Evolutionary conservation across 2,329 filamentous ascomycete species (phyloP).

Genomic region (Fusarium sarcochroum): DNA sequence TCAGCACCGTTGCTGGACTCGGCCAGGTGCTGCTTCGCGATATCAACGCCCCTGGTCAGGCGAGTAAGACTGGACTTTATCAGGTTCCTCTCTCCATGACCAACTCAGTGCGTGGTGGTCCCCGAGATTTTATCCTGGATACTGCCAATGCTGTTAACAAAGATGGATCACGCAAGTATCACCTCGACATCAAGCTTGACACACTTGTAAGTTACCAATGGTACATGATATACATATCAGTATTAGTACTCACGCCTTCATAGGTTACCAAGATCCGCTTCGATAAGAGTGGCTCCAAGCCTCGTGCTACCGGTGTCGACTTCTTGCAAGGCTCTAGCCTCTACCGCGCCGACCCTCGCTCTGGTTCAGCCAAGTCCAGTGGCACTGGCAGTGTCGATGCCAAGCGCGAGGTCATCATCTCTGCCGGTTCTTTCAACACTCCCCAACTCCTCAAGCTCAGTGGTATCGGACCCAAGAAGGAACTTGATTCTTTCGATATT

Average conservation of each 20-base stretch:
- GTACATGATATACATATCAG: rapidly evolving
- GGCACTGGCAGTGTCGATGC: constrained; percentile 26
- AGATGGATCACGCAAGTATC: constrained; percentile 48
- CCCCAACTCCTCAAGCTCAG: constrained; percentile 66
- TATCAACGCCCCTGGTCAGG: constrained; percentile 45
- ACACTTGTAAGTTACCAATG: constrained; percentile 23
- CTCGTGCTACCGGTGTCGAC: constrained; percentile 53
- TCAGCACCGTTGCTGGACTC: constrained; percentile 44
- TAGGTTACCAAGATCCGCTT: constrained; percentile 56
- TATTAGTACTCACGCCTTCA: rapidly evolving
- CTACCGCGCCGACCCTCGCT: constrained; percentile 46
- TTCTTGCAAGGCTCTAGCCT: constrained; percentile 47
- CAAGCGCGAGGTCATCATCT: constrained; percentile 60
- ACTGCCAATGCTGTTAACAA: constrained; percentile 42
- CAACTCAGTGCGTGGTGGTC: constrained; percentile 65
- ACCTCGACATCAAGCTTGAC: constrained; percentile 48
- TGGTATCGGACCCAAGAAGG: constrained; percentile 52
- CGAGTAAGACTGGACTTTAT: constrained; percentile 56
- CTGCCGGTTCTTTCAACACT: constrained; percentile 64
- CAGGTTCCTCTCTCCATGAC: constrained; percentile 71
- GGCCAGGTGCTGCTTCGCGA: constrained; percentile 47
- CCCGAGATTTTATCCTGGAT: constrained; percentile 68
- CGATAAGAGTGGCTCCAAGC: constrained; percentile 48
- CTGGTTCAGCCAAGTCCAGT: constrained; percentile 17
- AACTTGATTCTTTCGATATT: constrained; percentile 52